Conservation (phyloP, 768 basidiomycete species). For the Kwoniella europaea region DNA sequence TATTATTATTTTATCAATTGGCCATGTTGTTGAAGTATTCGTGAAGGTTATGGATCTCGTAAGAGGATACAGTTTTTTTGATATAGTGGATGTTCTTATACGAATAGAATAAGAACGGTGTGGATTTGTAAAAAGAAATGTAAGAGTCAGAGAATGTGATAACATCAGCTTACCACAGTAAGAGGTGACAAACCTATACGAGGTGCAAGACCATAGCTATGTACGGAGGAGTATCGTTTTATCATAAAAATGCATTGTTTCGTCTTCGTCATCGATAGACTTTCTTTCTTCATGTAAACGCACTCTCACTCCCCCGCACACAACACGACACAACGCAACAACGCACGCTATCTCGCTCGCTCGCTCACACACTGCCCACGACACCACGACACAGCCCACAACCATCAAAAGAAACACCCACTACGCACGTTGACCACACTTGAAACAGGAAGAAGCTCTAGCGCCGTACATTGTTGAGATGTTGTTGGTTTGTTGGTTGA, state of each 20-base stretch:
- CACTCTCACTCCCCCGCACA: conserved; percentile 25
- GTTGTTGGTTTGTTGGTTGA: conserved; percentile 16
- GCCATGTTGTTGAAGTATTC: background rate
- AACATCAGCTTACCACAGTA: background rate
- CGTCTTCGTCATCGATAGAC: conserved; percentile 18
- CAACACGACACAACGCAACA: conserved; percentile 19
- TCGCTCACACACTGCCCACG: conserved; percentile 11
- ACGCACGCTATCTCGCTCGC: conserved; percentile 2
- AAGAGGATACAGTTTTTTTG: background rate
- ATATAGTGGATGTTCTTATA: no score
- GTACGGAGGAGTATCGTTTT: conserved; percentile 20
- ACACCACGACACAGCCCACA: conserved; percentile 17
- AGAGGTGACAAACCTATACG: background rate
- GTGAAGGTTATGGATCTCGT: background rate
- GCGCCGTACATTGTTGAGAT: conserved; percentile 42
- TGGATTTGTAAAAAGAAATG: no score
- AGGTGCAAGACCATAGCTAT: conserved; percentile 6
- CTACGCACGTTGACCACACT: conserved; percentile 52
- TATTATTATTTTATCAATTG: no score
- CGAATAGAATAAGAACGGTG: no score
- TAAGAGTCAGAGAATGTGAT: background rate
- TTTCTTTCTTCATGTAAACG: background rate
- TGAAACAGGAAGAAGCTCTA: conserved; percentile 51
- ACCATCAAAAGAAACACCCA: conserved; percentile 27
- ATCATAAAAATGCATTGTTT: background rate